These are phyloP conservation scores for Talaromyces albobiverticillius DNA, from an alignment of 2,329 filamentous ascomycete species.

Conservation along the genomic window DNA sequence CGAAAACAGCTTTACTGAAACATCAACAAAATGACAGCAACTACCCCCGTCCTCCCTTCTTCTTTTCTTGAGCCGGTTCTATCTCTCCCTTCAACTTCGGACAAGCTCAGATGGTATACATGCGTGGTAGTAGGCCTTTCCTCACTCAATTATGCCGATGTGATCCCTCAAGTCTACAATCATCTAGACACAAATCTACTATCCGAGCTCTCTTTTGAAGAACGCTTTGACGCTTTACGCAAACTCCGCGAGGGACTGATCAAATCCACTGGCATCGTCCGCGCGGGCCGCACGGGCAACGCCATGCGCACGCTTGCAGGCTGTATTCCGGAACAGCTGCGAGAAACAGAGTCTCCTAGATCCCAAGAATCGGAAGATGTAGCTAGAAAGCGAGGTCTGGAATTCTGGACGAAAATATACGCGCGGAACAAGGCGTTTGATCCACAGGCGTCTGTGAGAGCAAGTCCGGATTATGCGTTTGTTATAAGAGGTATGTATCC, in stretches of 20 bases:
- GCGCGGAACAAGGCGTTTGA: conserved; percentile 1
- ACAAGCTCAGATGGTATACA: not conserved
- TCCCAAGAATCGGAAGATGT: conserved; percentile 3
- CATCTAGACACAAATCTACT: not conserved
- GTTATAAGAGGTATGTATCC: not conserved
- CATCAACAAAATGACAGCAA: not conserved
- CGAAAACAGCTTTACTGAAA: no score
- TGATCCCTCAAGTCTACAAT: not conserved
- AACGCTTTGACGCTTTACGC: not conserved
- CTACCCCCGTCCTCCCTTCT: not conserved
- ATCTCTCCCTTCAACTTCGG: not conserved
- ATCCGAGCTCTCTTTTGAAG: not conserved
- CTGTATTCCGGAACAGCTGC: not conserved
- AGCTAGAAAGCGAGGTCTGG: not conserved
- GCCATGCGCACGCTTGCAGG: not conserved
- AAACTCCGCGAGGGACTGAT: not conserved
- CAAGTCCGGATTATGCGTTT: not conserved
- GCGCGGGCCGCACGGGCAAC: not conserved
- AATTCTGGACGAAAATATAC: conserved; percentile 1
- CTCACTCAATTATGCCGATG: not conserved
- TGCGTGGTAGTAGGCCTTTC: not conserved
- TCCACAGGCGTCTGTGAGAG: not conserved
- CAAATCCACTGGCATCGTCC: not conserved
- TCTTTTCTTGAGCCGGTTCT: conserved; percentile 2
- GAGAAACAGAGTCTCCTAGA: not conserved